Conservation (phyloP, 257 asterid genomes). For the Petunia axillaris region DNA sequence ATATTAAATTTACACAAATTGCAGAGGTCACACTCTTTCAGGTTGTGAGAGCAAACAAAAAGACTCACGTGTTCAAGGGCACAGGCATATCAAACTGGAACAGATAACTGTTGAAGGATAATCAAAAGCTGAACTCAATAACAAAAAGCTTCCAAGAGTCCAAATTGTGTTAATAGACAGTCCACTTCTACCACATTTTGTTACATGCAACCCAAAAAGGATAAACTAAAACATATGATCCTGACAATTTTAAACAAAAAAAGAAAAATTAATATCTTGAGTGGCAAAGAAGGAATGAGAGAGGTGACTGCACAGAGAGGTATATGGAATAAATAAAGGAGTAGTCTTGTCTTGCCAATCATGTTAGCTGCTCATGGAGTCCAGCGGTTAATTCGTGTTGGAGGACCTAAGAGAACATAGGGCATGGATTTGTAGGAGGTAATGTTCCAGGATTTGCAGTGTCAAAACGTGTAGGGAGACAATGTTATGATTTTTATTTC, state of each 20-base stretch:
- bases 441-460: not conserved
- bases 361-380: constrained; percentile 8
- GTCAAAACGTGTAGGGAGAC: not conserved
- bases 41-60: not conserved
- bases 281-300: not conserved
- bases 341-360: not conserved
- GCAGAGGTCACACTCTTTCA: not conserved
- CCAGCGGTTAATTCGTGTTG: not conserved
- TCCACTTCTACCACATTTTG: not conserved
- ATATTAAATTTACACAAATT: not conserved
- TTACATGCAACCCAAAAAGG: not conserved
- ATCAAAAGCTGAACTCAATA: not conserved
- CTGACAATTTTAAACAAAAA: not conserved
- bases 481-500: too few species aligned
- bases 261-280: not conserved
- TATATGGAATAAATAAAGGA: not conserved
- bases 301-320: constrained; percentile 1
- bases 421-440: not conserved
- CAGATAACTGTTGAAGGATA: not conserved
- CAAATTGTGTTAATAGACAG: not conserved
- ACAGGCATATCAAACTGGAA: not conserved
- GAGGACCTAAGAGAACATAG: not conserved
- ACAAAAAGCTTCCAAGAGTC: not conserved
- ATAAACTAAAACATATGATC: constrained; percentile 9
- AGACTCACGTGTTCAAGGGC: not conserved